These are phyloP conservation scores for Primulina eburnea DNA, from an alignment of 257 asterid species.

Conservation along the genomic window DNA sequence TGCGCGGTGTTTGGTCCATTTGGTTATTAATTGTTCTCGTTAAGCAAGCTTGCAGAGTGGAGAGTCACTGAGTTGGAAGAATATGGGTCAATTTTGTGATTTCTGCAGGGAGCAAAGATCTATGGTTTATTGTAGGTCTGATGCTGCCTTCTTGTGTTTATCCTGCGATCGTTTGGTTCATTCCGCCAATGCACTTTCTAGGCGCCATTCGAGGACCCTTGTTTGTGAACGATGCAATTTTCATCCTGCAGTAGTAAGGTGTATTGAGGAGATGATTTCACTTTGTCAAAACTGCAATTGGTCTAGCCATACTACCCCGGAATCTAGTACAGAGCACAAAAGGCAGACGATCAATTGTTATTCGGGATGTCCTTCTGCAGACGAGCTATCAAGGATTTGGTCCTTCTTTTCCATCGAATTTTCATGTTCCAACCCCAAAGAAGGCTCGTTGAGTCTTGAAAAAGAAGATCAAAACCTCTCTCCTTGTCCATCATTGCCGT, in stretches of 20 bases:
- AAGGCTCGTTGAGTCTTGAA: constrained; percentile 22
- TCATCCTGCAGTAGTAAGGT: constrained; percentile 49
- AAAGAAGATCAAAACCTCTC: constrained; percentile 27
- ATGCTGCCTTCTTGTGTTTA: constrained; percentile 57
- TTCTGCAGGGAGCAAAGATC: constrained; percentile 61
- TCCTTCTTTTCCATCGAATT: constrained; percentile 40
- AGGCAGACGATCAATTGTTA: constrained; percentile 47
- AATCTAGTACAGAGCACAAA: constrained; percentile 29
- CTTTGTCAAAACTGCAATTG: constrained; percentile 66
- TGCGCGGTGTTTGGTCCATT: neutral
- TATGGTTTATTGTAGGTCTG: constrained; percentile 56
- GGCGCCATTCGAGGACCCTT: constrained; percentile 61
- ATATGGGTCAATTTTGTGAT: constrained; percentile 54
- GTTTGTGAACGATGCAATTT: constrained; percentile 53
- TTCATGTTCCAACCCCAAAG: constrained; percentile 25
- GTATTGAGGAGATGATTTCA: constrained; percentile 49
- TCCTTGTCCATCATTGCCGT: constrained; percentile 5
- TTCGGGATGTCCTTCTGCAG: constrained; percentile 68
- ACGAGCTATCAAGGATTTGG: constrained; percentile 67
- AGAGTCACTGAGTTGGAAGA: constrained; percentile 13
- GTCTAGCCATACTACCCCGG: constrained; percentile 33
- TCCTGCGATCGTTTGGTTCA: constrained; percentile 70
- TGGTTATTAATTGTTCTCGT: neutral
- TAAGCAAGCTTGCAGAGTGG: constrained; percentile 26
- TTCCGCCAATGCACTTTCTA: constrained; percentile 63